Conservation (phyloP, 2,329 filamentous ascomycete genomes). For the Colletotrichum viniferum region DNA sequence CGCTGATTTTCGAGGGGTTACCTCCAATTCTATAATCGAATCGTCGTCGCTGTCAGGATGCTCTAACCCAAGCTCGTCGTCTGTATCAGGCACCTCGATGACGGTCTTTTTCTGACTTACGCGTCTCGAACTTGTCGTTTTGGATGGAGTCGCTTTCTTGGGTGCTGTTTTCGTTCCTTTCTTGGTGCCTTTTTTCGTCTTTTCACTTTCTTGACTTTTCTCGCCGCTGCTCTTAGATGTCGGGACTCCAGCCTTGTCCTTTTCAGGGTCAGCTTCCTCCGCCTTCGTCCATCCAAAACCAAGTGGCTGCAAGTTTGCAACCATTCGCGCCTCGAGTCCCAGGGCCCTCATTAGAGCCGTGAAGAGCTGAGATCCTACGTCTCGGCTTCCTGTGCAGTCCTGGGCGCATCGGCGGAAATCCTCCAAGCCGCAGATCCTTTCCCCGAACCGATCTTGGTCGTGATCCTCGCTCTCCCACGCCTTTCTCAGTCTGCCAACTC, state of each 20-base stretch:
- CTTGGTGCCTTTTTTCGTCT: slow-evolving; percentile 16
- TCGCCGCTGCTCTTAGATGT: slow-evolving; percentile 10
- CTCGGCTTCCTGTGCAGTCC: slow-evolving; percentile 78
- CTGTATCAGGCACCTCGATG: slow-evolving; percentile 4
- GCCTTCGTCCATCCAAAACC: slow-evolving; percentile 91
- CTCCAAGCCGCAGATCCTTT: slow-evolving; percentile 69
- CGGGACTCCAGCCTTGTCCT: slow-evolving; percentile 26
- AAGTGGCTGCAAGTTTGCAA: slow-evolving; percentile 82
- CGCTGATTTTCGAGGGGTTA: slow-evolving; percentile 43
- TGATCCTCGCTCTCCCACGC: slow-evolving; percentile 68
- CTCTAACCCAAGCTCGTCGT: slow-evolving; percentile 29
- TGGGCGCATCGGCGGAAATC: slow-evolving; percentile 74
- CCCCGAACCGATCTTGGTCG: slow-evolving; percentile 73
- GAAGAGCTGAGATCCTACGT: slow-evolving; percentile 88
- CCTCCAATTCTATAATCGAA: slow-evolving; percentile 60
- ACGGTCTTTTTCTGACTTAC: not conserved
- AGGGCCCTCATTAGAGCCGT: slow-evolving; percentile 82
- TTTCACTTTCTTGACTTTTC: slow-evolving; percentile 13
- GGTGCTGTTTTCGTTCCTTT: not conserved
- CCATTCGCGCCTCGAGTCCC: slow-evolving; percentile 81
- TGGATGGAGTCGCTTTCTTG: not conserved
- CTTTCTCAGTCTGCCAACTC: slow-evolving; percentile 74
- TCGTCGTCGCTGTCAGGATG: slow-evolving; percentile 62
- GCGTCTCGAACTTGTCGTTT: not conserved
- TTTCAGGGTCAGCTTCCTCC: slow-evolving; percentile 73